Conservation (phyloP, 2,329 filamentous ascomycete species). For the Cercospora zeina region DNA sequence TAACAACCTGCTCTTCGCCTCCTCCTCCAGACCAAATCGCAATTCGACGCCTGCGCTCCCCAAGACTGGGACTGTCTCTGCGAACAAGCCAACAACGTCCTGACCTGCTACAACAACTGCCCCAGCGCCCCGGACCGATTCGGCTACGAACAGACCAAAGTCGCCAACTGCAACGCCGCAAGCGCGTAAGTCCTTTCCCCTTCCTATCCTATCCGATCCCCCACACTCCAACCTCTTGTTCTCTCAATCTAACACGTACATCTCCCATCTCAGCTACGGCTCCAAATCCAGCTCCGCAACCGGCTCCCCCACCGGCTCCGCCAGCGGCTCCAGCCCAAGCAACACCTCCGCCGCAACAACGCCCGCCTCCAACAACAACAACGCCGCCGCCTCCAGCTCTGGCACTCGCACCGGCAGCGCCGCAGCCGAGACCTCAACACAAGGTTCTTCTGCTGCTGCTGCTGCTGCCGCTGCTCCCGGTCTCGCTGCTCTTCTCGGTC, state of each 20-base stretch:
- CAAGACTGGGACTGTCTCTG: constrained; percentile 62
- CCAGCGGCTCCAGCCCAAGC: constrained; percentile 16
- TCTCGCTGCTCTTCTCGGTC: constrained; percentile 24
- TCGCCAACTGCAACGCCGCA: constrained; percentile 42
- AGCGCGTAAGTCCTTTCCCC: constrained; percentile 32
- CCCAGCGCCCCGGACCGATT: constrained; percentile 48
- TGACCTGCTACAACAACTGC: constrained; percentile 64
- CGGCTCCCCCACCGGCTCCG: constrained; percentile 41
- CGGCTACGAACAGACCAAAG: constrained; percentile 39
- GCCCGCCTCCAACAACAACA: constrained; percentile 17
- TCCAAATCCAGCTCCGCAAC: constrained; percentile 56
- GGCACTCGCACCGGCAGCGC: constrained; percentile 15
- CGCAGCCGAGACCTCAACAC: constrained; percentile 8
- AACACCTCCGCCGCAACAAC: constrained; percentile 3
- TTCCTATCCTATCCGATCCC: not conserved
- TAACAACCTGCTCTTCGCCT: not conserved
- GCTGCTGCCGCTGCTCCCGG: constrained; percentile 23
- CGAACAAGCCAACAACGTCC: constrained; percentile 50
- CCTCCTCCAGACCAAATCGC: constrained; percentile 41
- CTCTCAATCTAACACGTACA: not conserved
- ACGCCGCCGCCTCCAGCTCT: constrained; percentile 9
- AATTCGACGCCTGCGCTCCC: constrained; percentile 47
- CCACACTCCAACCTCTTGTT: too few species aligned
- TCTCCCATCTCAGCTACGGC: constrained; percentile 19
- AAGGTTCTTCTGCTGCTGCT: constrained; percentile 19